Base-by-base conservation (phyloP, 306 rosid species). In the Potentilla sterilis region DNA sequence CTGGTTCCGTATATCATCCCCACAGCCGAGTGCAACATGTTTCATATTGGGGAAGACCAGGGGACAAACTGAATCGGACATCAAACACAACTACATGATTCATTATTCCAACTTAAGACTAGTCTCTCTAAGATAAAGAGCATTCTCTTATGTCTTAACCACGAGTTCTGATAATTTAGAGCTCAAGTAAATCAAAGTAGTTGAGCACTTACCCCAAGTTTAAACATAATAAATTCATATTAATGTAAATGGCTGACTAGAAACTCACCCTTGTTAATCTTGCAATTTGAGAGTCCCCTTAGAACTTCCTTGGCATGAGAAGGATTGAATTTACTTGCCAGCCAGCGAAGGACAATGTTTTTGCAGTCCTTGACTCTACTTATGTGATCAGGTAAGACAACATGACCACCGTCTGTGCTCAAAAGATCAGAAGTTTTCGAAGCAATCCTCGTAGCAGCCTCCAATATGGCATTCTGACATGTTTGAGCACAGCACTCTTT, bases 201-300 rank as follows among this genome's bases (percentile, higher is more conserved):
- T 19, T 72, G 49, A 72, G 7, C 5, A 22, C 16, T 38, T 13
- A 21, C 19, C 34, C 47, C 24, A 71, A 19, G 6, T 14, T 54
- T 54, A 21, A 22, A 54, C 21, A 43, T 22, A 41, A 4, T 51
- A 52, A 35, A n/a, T 19, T 38, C 32, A 40, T 16, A 64, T 46
- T 46, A 64, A 64, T 16, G 12, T 35, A 37, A 2, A 62, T 13
- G 11, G 67, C 42, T 6, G 5, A 18, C 46, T 19, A 58, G 34
- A 48, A 76, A 58, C 86, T 77, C 75, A 84, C 85, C 90, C 89
- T 92, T 92, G 85, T 90, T 95, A n/a, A 86, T 82, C 1, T 92
- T 89, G 90, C 99, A 95, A 86, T 87, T 92, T 58, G 97, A 92
- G 67, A 95, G 80, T 66, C 90, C 97, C 82, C 99, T 85, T 35